These are phyloP conservation scores for Crassisporium funariophilum DNA, from an alignment of 768 basidiomycete genomes.

Conservation along the genomic window DNA sequence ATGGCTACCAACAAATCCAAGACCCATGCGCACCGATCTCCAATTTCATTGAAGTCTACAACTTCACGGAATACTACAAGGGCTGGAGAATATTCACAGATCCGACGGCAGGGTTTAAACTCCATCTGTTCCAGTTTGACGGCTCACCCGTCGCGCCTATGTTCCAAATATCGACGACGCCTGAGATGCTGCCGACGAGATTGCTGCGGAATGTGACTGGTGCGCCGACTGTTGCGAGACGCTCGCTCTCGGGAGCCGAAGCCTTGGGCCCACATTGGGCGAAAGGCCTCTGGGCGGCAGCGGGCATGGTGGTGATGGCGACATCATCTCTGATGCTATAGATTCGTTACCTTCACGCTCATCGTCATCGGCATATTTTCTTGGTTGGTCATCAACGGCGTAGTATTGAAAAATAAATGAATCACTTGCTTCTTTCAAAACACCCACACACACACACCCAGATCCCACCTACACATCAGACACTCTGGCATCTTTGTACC, in stretches of 20 bases:
- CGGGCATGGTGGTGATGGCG: constrained; percentile 30
- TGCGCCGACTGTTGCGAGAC: constrained; percentile 15
- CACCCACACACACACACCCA: not conserved
- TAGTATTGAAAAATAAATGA: not conserved
- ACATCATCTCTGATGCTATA: constrained; percentile 35
- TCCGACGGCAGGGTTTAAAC: constrained; percentile 55
- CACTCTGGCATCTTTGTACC: constrained; percentile 7
- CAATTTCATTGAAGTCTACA: constrained; percentile 86
- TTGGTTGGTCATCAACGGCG: not conserved
- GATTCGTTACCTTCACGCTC: constrained; percentile 3
- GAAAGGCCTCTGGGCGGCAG: constrained; percentile 27
- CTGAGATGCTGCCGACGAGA: constrained; percentile 86
- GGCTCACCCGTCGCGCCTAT: constrained; percentile 74
- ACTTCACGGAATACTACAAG: constrained; percentile 65
- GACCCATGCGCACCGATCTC: constrained; percentile 89
- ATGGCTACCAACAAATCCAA: constrained; percentile 95
- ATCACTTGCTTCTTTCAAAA: not conserved
- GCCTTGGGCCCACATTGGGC: constrained; percentile 24
- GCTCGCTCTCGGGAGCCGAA: constrained; percentile 26
- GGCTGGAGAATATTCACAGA: constrained; percentile 79
- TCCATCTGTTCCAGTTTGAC: constrained; percentile 80
- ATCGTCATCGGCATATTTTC: not conserved
- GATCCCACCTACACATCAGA: not conserved
- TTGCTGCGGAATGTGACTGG: constrained; percentile 56
- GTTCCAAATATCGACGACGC: constrained; percentile 66